Evolutionary conservation across 176 grass and related monocot species (phyloP).

Genomic region (Typha latifolia): DNA sequence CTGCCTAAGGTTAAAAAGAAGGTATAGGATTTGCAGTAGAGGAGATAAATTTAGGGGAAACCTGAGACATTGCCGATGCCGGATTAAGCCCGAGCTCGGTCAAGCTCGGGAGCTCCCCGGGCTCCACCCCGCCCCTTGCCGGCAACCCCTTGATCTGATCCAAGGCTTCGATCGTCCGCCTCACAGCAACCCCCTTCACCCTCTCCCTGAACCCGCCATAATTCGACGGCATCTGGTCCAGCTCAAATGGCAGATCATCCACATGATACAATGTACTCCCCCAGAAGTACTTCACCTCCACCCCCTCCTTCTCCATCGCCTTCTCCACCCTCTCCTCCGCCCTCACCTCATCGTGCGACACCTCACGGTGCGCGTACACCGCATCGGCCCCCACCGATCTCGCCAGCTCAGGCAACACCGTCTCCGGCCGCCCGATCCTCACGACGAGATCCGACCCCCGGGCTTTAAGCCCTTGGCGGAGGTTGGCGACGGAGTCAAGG

Average conservation of each 20-base stretch:
- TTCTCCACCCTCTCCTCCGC: constrained; percentile 60
- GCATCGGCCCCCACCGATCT: constrained; percentile 42
- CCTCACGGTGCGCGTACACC: constrained; percentile 82
- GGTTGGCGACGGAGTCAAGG: constrained; percentile 74
- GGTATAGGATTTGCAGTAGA: constrained; percentile 5
- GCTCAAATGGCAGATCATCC: constrained; percentile 68
- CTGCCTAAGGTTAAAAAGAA: constrained; percentile 17
- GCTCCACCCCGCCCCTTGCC: constrained; percentile 57
- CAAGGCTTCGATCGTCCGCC: constrained; percentile 45
- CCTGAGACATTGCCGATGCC: constrained; percentile 39
- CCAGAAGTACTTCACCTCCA: constrained; percentile 96
- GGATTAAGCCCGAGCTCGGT: constrained; percentile 56
- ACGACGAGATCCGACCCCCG: constrained; percentile 76
- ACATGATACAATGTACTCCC: constrained; percentile 86
- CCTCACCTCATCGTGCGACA: constrained; percentile 63
- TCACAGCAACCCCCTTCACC: constrained; percentile 49
- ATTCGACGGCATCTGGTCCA: constrained; percentile 60
- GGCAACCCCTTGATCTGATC: constrained; percentile 83
- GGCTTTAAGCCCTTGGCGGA: constrained; percentile 46
- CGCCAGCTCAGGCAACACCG: constrained; percentile 69
- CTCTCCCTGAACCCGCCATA: constrained; percentile 72
- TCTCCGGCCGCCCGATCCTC: constrained; percentile 70
- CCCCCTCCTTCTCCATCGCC: constrained; percentile 73
- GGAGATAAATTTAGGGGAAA: constrained; percentile 14
- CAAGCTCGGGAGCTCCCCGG: constrained; percentile 72